These are phyloP conservation scores for Russula abietina DNA, from an alignment of 768 basidiomycete species.

Conservation along the genomic window DNA sequence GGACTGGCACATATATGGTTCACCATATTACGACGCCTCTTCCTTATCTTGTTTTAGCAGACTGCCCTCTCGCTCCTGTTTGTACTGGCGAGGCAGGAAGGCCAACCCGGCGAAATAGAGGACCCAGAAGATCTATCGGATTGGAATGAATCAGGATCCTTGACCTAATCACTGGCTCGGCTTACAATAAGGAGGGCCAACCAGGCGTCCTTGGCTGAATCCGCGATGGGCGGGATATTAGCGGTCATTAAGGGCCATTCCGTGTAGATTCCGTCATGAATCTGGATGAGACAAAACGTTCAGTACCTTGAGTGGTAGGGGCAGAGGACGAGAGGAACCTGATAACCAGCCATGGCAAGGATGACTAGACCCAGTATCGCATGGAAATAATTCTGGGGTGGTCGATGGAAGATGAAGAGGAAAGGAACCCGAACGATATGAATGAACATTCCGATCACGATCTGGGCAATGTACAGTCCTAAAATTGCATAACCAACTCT, in stretches of 20 bases:
- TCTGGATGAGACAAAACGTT: background rate
- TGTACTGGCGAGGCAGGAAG: constrained; percentile 16
- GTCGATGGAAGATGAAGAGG: constrained; percentile 32
- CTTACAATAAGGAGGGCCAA: constrained; percentile 19
- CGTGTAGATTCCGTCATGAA: constrained; percentile 13
- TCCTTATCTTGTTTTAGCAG: constrained; percentile 8
- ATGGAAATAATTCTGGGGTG: constrained; percentile 39
- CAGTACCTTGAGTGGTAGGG: background rate
- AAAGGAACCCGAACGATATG: constrained; percentile 46
- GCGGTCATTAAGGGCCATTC: constrained; percentile 25
- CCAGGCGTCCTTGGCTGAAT: constrained; percentile 17
- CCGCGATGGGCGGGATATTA: constrained; percentile 5
- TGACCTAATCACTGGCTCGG: background rate
- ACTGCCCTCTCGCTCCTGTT: constrained; percentile 14
- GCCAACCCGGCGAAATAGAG: constrained; percentile 11
- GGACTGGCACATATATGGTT: background rate
- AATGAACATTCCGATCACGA: constrained; percentile 43
- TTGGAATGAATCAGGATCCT: background rate
- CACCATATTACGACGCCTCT: background rate
- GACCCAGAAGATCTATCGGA: constrained; percentile 15
- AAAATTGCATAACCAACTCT: constrained; percentile 48
- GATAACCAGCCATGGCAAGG: constrained; percentile 46
- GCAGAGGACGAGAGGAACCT: constrained; percentile 29
- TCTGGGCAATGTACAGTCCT: constrained; percentile 48
- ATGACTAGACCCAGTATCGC: constrained; percentile 49